Evolutionary conservation across 169 alveolate species (phyloP), one percentile per base, ranked within the genome.

Genomic region (Plasmodium malariae): DNA sequence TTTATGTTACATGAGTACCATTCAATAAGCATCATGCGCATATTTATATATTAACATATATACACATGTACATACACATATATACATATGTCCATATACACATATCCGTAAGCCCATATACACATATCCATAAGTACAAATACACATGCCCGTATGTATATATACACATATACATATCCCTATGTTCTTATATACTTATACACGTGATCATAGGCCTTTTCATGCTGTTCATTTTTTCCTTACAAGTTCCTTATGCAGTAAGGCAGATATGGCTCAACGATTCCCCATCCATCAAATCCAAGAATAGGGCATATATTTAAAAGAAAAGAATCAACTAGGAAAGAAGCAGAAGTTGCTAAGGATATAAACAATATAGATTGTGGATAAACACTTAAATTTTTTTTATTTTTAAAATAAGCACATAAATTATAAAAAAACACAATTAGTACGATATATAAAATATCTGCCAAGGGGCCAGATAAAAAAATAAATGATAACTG

Each of bases 281-380:
- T 48, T 5, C 90, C 90, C 90, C 90, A 80, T 17, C 90, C 90
- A 57, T 80, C 90, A 65, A 80, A 80, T 11, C 90, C 90, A 32
- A 80, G 36, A 49, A 80, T 67, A 51, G 90, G 90, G 24, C 80
- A 80, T 19, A 80, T 49, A 60, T 80, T 80, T 54, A 80, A 80
- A 24, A 80, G 69, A 80, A 80, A 80, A 1, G 90, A 80, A 12
- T 80, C 90, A 37, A 80, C 90, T 24, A 80, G 71, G 37, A 80
- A 51, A n/a, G 90, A 63, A 49, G 59, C 83, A 67, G 90, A 37
- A 1, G 90, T 80, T 36, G 90, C 90, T 54, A 80, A 59, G 0
- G 90, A 80, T 80, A 80, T 51, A 17, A 80, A 80, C 43, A 80
- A 67, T 32, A 68, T 68, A 6, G 90, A 68, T 14, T 67, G 70